These are phyloP conservation scores for Starmerella tilneyi DNA, from an alignment of 805 yeast species.

Conservation along the genomic window DNA sequence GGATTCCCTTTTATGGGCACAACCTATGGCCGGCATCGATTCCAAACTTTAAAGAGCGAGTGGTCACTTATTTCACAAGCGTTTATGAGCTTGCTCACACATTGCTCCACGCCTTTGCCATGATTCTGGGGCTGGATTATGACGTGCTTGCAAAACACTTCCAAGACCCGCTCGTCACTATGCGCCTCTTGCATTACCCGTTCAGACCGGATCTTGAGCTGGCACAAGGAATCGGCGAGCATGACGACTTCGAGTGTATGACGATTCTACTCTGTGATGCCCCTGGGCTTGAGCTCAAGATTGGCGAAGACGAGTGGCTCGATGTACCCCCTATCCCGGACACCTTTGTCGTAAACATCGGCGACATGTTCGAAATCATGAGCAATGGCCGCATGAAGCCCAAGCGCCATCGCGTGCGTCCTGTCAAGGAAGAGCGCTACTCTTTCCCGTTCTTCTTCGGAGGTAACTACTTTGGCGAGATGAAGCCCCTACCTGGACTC, in stretches of 20 bases:
- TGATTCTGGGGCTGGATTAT: constrained; percentile 42
- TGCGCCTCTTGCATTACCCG: constrained; percentile 52
- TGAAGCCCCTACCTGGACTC: constrained; percentile 16
- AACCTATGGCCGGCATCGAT: constrained; percentile 43
- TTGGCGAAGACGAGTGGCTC: constrained; percentile 48
- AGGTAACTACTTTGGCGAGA: constrained; percentile 11
- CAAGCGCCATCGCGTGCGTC: constrained; percentile 45
- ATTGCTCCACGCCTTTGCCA: constrained; percentile 43
- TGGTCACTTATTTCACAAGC: constrained; percentile 37
- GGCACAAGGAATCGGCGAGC: constrained; percentile 54
- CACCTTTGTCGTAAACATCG: constrained; percentile 47
- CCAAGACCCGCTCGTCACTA: constrained; percentile 21
- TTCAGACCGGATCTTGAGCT: constrained; percentile 6
- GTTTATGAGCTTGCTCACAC: constrained; percentile 38
- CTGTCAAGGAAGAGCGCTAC: constrained; percentile 35
- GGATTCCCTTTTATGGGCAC: constrained; percentile 42
- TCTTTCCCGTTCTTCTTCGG: constrained; percentile 23
- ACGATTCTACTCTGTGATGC: constrained; percentile 44
- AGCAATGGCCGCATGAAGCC: constrained; percentile 51
- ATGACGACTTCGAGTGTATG: constrained; percentile 41
- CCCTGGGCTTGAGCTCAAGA: constrained; percentile 47
- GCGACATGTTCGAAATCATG: constrained; percentile 52
- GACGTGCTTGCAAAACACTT: constrained; percentile 42
- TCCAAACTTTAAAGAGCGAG: constrained; percentile 39
- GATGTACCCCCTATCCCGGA: constrained; percentile 42